phyloP scores from a whole-genome alignment of 495 filamentous ascomycete genomes.

The Haplographium delicatum region DNA sequence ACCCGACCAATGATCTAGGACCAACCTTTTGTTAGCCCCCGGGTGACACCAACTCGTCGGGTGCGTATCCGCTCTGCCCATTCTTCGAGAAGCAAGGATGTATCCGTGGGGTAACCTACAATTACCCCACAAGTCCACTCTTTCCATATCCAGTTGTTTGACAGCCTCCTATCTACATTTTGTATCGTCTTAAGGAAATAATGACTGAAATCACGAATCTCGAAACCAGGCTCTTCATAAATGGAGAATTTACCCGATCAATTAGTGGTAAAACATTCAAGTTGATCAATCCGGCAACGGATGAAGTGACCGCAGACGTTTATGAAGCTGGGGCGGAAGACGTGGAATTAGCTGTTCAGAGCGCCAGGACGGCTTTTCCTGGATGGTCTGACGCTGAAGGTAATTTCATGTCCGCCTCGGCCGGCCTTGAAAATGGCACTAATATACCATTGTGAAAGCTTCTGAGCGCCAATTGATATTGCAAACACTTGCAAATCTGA shows the following conservation, averaged over 20 bases:
- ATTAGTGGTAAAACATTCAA: not conserved
- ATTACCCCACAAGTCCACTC: no score
- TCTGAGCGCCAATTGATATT: not conserved
- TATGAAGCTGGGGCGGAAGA: not conserved
- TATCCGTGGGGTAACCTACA: no score
- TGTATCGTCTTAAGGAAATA: no score
- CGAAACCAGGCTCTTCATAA: not conserved
- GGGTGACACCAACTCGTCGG: no score
- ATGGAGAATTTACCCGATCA: not conserved
- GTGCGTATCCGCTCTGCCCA: no score
- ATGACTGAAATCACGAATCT: no score
- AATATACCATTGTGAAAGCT: not conserved
- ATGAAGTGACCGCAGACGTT: not conserved
- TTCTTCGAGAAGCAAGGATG: no score
- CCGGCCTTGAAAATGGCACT: not conserved
- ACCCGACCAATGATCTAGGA: no score
- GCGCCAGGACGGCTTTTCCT: not conserved
- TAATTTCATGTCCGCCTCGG: not conserved
- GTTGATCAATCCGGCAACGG: not conserved
- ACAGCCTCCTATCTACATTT: no score
- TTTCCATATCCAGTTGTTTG: no score
- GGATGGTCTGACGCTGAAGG: not conserved
- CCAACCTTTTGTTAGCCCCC: no score
- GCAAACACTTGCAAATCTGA: not conserved
- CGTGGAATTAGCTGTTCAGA: not conserved